These are phyloP conservation scores for Hemileccinum impolitum DNA, from an alignment of 768 basidiomycete genomes.

Conservation along the genomic window DNA sequence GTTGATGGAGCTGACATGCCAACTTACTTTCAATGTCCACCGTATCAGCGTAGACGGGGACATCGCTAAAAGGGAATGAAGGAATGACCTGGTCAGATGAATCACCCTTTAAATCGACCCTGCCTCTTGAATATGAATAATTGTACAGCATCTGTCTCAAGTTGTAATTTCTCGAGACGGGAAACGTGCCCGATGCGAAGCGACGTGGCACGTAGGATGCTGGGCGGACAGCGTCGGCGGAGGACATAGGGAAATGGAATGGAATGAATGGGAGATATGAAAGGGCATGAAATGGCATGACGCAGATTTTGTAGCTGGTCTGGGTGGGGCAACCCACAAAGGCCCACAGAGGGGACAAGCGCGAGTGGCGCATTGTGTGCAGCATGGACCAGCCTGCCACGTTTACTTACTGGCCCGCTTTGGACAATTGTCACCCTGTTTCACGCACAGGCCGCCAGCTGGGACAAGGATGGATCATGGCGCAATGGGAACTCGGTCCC, in stretches of 20 bases:
- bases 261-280: neutral
- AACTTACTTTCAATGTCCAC: conserved; percentile 43
- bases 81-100: conserved; percentile 32
- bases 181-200: conserved; percentile 27
- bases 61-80: conserved; percentile 28
- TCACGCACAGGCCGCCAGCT: conserved; percentile 2
- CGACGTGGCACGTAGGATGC: conserved; percentile 16
- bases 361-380: conserved; percentile 8
- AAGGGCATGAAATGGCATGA: neutral
- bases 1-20: neutral
- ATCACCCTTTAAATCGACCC: neutral
- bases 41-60: conserved; percentile 36
- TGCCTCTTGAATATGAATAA: conserved; percentile 4
- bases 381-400: neutral
- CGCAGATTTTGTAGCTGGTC: conserved; percentile 13
- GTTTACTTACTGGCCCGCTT: neutral
- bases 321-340: conserved; percentile 6
- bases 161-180: conserved; percentile 23
- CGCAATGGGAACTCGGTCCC: neutral
- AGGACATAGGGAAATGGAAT: conserved; percentile 7
- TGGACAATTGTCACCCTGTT: neutral
- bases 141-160: conserved; percentile 30
- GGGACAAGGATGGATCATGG: neutral
- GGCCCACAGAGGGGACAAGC: neutral
- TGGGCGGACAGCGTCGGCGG: conserved; percentile 1